Base-by-base conservation (phyloP, 805 yeast species). In the Saturnispora hagleri region DNA sequence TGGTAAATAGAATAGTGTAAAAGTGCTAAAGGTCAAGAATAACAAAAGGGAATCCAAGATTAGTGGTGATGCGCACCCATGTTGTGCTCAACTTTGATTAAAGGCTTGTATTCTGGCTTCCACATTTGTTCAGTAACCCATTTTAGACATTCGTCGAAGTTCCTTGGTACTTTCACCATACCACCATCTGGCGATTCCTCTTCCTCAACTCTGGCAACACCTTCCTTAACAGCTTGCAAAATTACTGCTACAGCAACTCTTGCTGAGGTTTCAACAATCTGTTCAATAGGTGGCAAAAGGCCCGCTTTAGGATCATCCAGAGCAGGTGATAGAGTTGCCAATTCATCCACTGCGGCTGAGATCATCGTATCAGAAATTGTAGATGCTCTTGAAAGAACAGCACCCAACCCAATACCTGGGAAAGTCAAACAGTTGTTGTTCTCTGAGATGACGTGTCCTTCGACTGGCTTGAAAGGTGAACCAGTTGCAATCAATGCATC, bases 391-490 rank as follows among this genome's bases (percentile, higher is more conserved):
- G 96, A 79, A 47, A 91, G 75, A 33, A 89, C 95, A 1, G 97
- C 95, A 60, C 98, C 98, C 51, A 91, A 75, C 44, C 98, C 99
- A 60, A 91, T 89, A 66, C 98, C 99, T 34, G 99, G 98, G 86
- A 91, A 91, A 0, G 96, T 82, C 72, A 90, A 89, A 73, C 97
- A 90, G 75, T 91, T 91, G 75, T 91, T 91, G 75, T 91, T 91
- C 67, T 91, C 98, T 12, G 97, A 87, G 57, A 91, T 89, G 53
- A 77, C 81, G 68, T 82, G 82, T 17, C 97, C 97, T 58, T 89
- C 78, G 43, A 91, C 97, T 15, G 96, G 95, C 57, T 79, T 80
- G 77, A 93, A 93, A 40, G 98, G 98, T n/a, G 98, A 91, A 24
- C 98, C 98, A 1, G 98, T 93, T 22, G 98, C 99, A 50, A 90